Base-by-base conservation (phyloP, 2,329 filamentous ascomycete genomes). In the Canariomyces notabilis region DNA sequence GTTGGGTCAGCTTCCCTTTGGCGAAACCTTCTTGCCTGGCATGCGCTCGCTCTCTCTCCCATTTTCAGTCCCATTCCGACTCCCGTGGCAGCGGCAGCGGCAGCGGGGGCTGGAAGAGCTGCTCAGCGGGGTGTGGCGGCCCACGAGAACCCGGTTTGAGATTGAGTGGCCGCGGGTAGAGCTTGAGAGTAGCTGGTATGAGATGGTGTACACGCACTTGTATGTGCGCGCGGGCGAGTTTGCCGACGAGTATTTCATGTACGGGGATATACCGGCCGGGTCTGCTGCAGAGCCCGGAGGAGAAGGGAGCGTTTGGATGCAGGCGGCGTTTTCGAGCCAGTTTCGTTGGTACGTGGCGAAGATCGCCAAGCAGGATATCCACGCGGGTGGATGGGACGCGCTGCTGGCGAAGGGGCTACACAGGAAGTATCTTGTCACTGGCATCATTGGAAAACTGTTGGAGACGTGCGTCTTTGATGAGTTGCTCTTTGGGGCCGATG, bases 401-500 rank as follows among this genome's bases (percentile, higher is more conserved):
- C 51, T 71, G 36, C 41, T 72, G 21, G 48, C 49, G 16, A 53
- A 63, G 29, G 51, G 51, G 5, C 5, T 7, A 9, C 58, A 63
- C 41, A 59, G 68, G 12, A 59, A 57, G 45, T 65, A 58, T 52
- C 52, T 72, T 18, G 57, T 67, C 14, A 57, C 60, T 41, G 67
- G 64, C 2, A 55, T 72, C 6, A 38, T 72, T 8, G 59, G 58
- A 3, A 65, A 66, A 56, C 54, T 67, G 33, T 56, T 72, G 40
- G 61, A 71, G 49, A 63, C 59, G 49, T 58, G 60, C 15, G 65
- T 72, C 21, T 68, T 68, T 45, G 60, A 61, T 31, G 58, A 62
- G 32, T 54, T 71, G 33, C 52, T 72, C 1, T 72, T 72, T 48
- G 69, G 70, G 22, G 68, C 62, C 4, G 52, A 50, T 2, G n/a